phyloP scores from a whole-genome alignment of 306 rosid genomes.

The Lotus japonicus region DNA sequence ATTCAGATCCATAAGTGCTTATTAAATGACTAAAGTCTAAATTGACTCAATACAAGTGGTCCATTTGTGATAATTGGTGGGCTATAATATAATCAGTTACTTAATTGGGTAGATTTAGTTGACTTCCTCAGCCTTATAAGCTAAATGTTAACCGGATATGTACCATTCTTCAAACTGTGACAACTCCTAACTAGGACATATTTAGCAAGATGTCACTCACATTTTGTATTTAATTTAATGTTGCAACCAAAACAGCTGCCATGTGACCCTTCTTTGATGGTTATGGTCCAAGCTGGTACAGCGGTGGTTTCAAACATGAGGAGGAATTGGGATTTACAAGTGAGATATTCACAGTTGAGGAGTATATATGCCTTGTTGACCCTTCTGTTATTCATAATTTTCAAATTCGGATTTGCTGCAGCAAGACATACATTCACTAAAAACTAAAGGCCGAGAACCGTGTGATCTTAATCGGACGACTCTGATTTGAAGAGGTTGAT shows the following conservation, averaged over 20 bases:
- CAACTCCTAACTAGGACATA: slow-evolving; percentile 9
- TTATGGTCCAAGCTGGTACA: slow-evolving; percentile 13
- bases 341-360: slow-evolving; percentile 6
- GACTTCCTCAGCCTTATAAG: not conserved
- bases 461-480: no score
- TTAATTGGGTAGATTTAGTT: not conserved
- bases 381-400: not conserved
- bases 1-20: slow-evolving; percentile 12
- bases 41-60: slow-evolving; percentile 8
- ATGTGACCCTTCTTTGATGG: slow-evolving; percentile 46
- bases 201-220: slow-evolving; percentile 3
- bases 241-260: not conserved
- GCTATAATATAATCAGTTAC: not conserved
- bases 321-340: slow-evolving; percentile 4
- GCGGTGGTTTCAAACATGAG: slow-evolving; percentile 9
- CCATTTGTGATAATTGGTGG: not conserved
- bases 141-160: not conserved
- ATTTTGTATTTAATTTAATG: not conserved
- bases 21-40: not conserved
- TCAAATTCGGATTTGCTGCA: no score
- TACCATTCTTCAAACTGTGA: not conserved
- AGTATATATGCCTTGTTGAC: slow-evolving; percentile 18
- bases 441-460: no score
- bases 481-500: no score
- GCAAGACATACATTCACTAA: no score